A percentile compares a stretch with the other conserved stretches of the same genome.
Evolutionary conservation across 2,329 filamentous ascomycete genomes (phyloP).

Genomic region (Hysterium pulicare): DNA sequence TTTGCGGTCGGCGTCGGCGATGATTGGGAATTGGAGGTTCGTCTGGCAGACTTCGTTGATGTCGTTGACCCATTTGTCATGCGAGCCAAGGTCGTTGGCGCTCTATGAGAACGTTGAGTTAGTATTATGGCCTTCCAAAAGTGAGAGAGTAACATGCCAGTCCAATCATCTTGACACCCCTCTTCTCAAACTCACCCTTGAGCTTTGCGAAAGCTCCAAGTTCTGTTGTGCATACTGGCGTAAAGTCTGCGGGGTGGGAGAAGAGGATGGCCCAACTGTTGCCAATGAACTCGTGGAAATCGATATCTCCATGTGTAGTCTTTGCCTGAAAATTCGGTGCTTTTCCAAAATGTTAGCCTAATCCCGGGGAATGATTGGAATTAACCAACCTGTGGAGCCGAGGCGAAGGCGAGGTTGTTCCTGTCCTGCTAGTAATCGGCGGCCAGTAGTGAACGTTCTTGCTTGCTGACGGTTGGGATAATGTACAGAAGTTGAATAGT

Average conservation of each 20-base stretch:
- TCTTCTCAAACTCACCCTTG: slow-evolving; percentile 80
- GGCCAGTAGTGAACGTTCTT: too few species aligned
- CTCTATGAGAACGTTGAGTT: slow-evolving; percentile 35
- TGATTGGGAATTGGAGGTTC: slow-evolving; percentile 48
- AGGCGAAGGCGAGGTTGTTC: slow-evolving; percentile 43
- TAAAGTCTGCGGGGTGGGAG: slow-evolving; percentile 84
- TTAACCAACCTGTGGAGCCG: slow-evolving; percentile 35
- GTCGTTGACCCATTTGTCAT: slow-evolving; percentile 88
- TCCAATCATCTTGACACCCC: slow-evolving; percentile 87
- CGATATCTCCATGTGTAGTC: slow-evolving; percentile 72
- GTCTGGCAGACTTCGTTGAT: slow-evolving; percentile 48
- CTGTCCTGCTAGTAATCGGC: too few species aligned
- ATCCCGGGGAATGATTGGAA: background rate
- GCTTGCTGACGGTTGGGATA: too few species aligned
- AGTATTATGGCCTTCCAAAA: background rate
- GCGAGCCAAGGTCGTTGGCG: slow-evolving; percentile 80
- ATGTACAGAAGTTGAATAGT: too few species aligned
- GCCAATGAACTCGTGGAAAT: slow-evolving; percentile 79
- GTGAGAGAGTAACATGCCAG: slow-evolving; percentile 47
- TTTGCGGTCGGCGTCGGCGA: slow-evolving; percentile 48
- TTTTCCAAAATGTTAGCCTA: slow-evolving; percentile 19
- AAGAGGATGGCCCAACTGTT: slow-evolving; percentile 80
- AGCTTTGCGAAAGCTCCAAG: slow-evolving; percentile 90
- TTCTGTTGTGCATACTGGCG: slow-evolving; percentile 93
- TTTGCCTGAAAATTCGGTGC: slow-evolving; percentile 83